These are phyloP conservation scores for Colletotrichum echinochloae DNA, from an alignment of 2,329 filamentous ascomycete genomes.

Conservation along the genomic window DNA sequence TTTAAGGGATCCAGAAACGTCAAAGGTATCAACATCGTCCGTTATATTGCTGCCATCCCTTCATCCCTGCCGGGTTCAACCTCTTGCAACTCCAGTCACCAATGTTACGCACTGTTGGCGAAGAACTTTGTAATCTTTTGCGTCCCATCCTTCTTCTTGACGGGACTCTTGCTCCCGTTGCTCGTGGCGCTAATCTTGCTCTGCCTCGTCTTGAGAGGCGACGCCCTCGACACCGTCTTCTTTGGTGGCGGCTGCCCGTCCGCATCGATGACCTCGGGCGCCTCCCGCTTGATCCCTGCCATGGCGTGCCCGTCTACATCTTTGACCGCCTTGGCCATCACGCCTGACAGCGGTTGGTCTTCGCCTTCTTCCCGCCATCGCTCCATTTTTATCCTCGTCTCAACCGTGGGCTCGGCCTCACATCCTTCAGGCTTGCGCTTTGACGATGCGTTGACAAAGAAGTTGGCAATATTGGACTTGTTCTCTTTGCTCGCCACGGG, in stretches of 20 bases:
- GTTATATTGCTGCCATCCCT: background rate
- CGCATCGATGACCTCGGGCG: conserved; percentile 33
- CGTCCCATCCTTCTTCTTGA: conserved; percentile 50
- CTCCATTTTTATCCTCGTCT: conserved; percentile 42
- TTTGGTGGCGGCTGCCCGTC: conserved; percentile 44
- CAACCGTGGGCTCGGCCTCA: conserved; percentile 25
- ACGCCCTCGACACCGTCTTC: conserved; percentile 44
- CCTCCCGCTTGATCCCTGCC: conserved; percentile 46
- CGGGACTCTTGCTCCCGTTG: conserved; percentile 53
- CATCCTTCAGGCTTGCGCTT: conserved; percentile 47
- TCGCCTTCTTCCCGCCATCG: conserved; percentile 25
- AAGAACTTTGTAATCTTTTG: conserved; percentile 64
- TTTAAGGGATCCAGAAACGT: background rate
- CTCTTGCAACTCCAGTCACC: background rate
- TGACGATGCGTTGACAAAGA: conserved; percentile 73
- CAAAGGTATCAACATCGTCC: background rate
- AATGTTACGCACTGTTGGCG: conserved; percentile 54
- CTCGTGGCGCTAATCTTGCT: conserved; percentile 56
- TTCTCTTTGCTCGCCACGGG: conserved; percentile 88
- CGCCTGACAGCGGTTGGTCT: conserved; percentile 42
- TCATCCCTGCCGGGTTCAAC: background rate
- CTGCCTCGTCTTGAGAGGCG: conserved; percentile 41
- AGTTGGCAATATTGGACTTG: conserved; percentile 93
- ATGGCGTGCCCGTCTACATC: background rate
- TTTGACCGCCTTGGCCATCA: conserved; percentile 34